These are phyloP conservation scores for Hypholoma sublateritium DNA, from an alignment of 768 basidiomycete species.

Conservation along the genomic window DNA sequence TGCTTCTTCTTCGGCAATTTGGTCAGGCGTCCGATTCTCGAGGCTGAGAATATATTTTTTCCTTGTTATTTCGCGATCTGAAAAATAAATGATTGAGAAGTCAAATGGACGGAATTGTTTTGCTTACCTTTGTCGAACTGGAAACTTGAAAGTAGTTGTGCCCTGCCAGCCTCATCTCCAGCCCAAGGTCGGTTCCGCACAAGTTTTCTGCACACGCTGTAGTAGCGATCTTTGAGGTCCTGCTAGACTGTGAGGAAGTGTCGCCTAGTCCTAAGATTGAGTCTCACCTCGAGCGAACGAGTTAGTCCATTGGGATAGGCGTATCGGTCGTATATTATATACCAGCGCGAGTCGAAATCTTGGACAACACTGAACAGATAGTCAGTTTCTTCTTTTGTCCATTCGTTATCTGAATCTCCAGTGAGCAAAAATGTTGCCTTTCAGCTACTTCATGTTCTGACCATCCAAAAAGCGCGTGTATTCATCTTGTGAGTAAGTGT, in stretches of 20 bases:
- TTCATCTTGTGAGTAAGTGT: slow-evolving; percentile 84
- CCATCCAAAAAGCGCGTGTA: slow-evolving; percentile 81
- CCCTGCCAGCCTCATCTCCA: slow-evolving; percentile 76
- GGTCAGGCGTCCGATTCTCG: slow-evolving; percentile 84
- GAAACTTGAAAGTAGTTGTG: slow-evolving; percentile 66
- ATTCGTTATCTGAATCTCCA: slow-evolving; percentile 60
- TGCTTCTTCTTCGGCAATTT: slow-evolving; percentile 94
- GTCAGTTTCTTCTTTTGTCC: slow-evolving; percentile 93
- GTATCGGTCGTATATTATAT: slow-evolving; percentile 89
- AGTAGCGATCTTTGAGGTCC: slow-evolving; percentile 96
- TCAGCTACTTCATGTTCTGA: slow-evolving; percentile 19
- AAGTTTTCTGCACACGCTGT: slow-evolving; percentile 85
- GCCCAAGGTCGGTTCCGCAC: slow-evolving; percentile 82
- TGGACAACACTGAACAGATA: slow-evolving; percentile 81
- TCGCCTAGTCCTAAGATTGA: not conserved
- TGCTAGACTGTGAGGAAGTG: slow-evolving; percentile 27
- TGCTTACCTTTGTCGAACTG: slow-evolving; percentile 85
- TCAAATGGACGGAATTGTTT: not conserved
- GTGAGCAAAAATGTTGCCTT: not conserved
- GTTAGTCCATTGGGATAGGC: slow-evolving; percentile 56
- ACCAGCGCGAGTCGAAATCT: slow-evolving; percentile 88
- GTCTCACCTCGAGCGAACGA: slow-evolving; percentile 70
- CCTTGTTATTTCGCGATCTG: slow-evolving; percentile 85
- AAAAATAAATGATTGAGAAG: not conserved
- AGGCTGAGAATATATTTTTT: slow-evolving; percentile 86